A percentile compares a stretch with the other conserved stretches of the same genome.
These are phyloP conservation scores for Tillandsia fasciculata DNA, from an alignment of 176 grass and related monocot genomes.

Conservation along the genomic window DNA sequence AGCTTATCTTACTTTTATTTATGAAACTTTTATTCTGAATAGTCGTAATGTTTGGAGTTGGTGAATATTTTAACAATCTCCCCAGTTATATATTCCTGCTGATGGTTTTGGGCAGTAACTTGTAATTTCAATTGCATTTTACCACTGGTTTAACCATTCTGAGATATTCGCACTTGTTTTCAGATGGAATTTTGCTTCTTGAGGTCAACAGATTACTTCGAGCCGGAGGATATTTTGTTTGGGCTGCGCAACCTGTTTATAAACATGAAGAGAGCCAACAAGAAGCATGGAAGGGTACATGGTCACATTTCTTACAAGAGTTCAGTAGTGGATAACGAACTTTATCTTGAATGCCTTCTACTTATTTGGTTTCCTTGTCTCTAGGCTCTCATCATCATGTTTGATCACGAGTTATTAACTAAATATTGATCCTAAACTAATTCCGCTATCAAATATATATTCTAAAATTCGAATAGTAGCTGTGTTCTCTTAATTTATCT, in stretches of 20 bases:
- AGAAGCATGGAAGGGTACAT: slow-evolving; percentile 42
- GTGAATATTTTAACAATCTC: background rate
- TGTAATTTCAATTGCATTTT: slow-evolving; percentile 2
- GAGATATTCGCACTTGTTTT: background rate
- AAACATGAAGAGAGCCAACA: slow-evolving; percentile 48
- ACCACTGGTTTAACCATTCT: background rate
- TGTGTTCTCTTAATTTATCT: background rate
- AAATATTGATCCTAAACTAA: background rate
- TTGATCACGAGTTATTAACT: background rate
- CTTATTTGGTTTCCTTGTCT: background rate
- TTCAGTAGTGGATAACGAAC: background rate
- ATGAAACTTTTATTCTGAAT: background rate
- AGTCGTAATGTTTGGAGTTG: background rate
- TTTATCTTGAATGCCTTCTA: background rate
- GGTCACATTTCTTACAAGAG: background rate
- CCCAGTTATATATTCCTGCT: background rate
- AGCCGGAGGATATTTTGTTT: slow-evolving; percentile 53
- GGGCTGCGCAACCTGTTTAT: slow-evolving; percentile 58
- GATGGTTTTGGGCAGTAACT: background rate
- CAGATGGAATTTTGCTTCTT: slow-evolving; percentile 46
- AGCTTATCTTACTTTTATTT: background rate
- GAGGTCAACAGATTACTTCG: slow-evolving; percentile 48
- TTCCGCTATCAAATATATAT: background rate
- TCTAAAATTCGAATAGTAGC: no score
- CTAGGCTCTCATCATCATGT: background rate